Base-by-base conservation (phyloP, 306 rosid species). In the Ceratonia siliqua region DNA sequence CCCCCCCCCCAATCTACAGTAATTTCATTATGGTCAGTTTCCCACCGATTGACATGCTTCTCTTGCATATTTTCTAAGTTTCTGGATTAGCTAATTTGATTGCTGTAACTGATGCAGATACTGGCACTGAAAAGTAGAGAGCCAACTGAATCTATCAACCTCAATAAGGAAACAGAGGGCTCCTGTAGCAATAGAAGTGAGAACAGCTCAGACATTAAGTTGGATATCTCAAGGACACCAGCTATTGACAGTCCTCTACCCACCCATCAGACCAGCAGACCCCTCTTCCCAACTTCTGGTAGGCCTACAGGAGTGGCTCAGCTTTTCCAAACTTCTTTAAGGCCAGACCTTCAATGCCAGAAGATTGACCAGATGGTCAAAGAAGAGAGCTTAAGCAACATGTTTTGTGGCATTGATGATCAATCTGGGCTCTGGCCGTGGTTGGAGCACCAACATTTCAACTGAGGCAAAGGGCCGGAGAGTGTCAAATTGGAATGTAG, bases 381-480 rank as follows among this genome's bases (percentile, higher is more conserved):
- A 78, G 96, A 92, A 75, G 98, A 90, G 78, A 85, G 84, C 89
- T 64, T 84, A 10, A 88, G 89, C 89, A 92, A 75, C 85, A 92
- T 92, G 96, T 92, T 92, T 61, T 88, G 94, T 61, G 84, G 76
- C 62, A 90, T 92, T 68, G 98, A 92, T 76, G 96, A 92, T 65
- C 98, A 92, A 67, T 81, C 98, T 61, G 87, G 91, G 6, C 84
- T 92, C 24, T 92, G 98, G 98, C 98, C 98, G 20, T 92, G 96
- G 98, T 84, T 92, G 92, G 98, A 92, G 81, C 86, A 87, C 4
- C 96, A 88, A 62, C 90, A 87, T 32, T 92, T 92, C 90, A 92
- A 90, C 70, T 92, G 82, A 92, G 6, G 28, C 10, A 36, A 30
- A 28, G 72, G 22, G n/a, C n/a, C n/a, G n/a, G 17, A 76, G 39